These are phyloP conservation scores for Fusarium denticulatum DNA, from an alignment of 2,329 filamentous ascomycete genomes.

Conservation along the genomic window DNA sequence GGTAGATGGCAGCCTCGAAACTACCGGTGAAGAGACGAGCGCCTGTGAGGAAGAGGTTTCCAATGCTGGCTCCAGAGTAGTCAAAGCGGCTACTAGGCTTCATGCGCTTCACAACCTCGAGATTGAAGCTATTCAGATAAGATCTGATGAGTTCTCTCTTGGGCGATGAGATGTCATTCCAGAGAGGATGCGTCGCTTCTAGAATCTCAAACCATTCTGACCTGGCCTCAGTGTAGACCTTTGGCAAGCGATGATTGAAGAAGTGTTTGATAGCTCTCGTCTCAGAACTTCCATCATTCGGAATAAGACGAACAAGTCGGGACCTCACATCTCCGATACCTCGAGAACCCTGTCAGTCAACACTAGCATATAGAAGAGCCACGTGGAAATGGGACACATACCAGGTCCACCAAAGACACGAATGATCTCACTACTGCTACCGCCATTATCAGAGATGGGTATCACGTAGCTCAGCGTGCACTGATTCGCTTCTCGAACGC, in stretches of 20 bases:
- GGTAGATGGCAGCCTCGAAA: slow-evolving; percentile 91
- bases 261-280: slow-evolving; percentile 80
- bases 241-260: slow-evolving; percentile 86
- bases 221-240: slow-evolving; percentile 67
- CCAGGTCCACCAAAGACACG: slow-evolving; percentile 94
- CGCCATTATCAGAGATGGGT: slow-evolving; percentile 95
- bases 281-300: slow-evolving; percentile 69
- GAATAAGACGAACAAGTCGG: slow-evolving; percentile 89
- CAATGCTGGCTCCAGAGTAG: slow-evolving; percentile 79
- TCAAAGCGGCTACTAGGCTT: slow-evolving; percentile 79
- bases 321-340: slow-evolving; percentile 63
- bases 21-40: slow-evolving; percentile 91
- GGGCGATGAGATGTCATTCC: slow-evolving; percentile 74
- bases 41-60: slow-evolving; percentile 84
- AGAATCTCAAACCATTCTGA: slow-evolving; percentile 90
- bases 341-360: slow-evolving; percentile 48
- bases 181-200: slow-evolving; percentile 81
- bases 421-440: slow-evolving; percentile 92
- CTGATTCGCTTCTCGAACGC: slow-evolving; percentile 69
- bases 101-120: slow-evolving; percentile 81
- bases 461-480: slow-evolving; percentile 85
- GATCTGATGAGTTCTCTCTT: slow-evolving; percentile 82
- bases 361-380: background rate
- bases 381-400: slow-evolving; percentile 44
- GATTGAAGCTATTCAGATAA: slow-evolving; percentile 78